A percentile compares a stretch with the other conserved stretches of the same genome.
phyloP scores from a whole-genome alignment of 2,329 filamentous ascomycete genomes.

The Cercospora nicotianae region DNA sequence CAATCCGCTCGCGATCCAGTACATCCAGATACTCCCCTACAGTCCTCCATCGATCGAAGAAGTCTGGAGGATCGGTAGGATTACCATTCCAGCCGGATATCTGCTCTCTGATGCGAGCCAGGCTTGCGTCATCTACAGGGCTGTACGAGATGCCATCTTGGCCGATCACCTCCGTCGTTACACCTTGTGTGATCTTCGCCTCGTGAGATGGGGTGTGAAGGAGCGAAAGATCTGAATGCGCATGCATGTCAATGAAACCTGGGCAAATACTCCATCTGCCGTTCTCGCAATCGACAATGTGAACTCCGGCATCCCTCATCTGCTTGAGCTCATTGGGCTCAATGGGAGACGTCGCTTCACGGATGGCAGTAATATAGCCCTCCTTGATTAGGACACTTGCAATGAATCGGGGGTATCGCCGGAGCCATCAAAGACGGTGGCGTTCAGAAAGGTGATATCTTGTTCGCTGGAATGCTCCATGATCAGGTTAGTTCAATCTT shows the following conservation, averaged over 20 bases:
- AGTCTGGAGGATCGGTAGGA: constrained; percentile 27
- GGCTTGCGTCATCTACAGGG: constrained; percentile 29
- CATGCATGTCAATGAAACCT: constrained; percentile 38
- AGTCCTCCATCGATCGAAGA: constrained; percentile 33
- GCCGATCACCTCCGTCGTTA: constrained; percentile 35
- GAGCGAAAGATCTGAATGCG: constrained; percentile 35
- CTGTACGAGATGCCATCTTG: constrained; percentile 36
- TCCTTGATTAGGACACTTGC: constrained; percentile 27
- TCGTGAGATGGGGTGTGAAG: constrained; percentile 32
- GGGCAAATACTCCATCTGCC: constrained; percentile 33
- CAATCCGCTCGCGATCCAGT: constrained; percentile 29
- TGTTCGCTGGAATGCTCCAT: background rate
- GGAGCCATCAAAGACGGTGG: constrained; percentile 32
- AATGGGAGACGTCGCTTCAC: background rate
- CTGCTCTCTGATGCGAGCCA: constrained; percentile 32
- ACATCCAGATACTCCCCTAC: constrained; percentile 33
- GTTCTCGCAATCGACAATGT: constrained; percentile 31
- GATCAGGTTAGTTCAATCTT: background rate
- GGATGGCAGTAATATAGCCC: constrained; percentile 26
- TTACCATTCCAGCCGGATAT: constrained; percentile 37
- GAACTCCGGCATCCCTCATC: background rate
- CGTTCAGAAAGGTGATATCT: constrained; percentile 27
- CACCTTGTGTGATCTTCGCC: constrained; percentile 35
- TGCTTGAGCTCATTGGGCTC: background rate
- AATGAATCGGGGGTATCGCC: constrained; percentile 25